Evolutionary conservation across 345 rosid genomes (phyloP), one percentile per base, ranked within the genome.

Genomic region (Odontarrhena argentea): DNA sequence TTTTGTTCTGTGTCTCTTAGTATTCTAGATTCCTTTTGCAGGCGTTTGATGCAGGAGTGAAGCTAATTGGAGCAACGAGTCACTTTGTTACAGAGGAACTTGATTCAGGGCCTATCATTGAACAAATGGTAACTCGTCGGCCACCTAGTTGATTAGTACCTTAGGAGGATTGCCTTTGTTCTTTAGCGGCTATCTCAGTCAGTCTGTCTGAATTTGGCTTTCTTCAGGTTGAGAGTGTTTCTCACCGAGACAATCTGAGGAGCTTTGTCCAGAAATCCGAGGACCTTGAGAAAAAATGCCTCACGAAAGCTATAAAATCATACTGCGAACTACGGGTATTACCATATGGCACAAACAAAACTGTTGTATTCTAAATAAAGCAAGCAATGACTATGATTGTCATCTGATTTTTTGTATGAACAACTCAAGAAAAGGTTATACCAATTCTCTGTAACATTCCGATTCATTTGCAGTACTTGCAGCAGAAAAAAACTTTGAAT

Each of bases 1-100:
- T 11, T 43, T 40, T 36, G 8, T 38, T 38, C 8, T 15, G 51
- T 53, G 70, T 9, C 45, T 48, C 45, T 63, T 83, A 75, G 77
- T 74, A 58, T 64, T 78, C 51, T 75, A 69, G 59, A 60, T 74
- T 71, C 45, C 74, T 66, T 77, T 76, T 66, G 70, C 82, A 89
- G 98, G 98, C 98, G 70, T 93, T 86, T 79, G 94, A 93, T 69
- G 92, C 92, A 0, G 98, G 98, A 15, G 98, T 93, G 35, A 93
- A 93, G 73, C 70, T 93, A 58, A 93, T 93, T 41, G 97, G 98
- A 60, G 97, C 98, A 38, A 93, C 98, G 18, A 80, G 82, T 76
- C 98, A 93, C 79, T 89, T 92, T 57, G 96, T 93, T 68, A 86
- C 98, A 0, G 96, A 90, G 82, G 94, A 85, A 76, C 97, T 90